Evolutionary conservation across 495 filamentous ascomycete genomes (phyloP).

Genomic region (Penicillium nucicola): DNA sequence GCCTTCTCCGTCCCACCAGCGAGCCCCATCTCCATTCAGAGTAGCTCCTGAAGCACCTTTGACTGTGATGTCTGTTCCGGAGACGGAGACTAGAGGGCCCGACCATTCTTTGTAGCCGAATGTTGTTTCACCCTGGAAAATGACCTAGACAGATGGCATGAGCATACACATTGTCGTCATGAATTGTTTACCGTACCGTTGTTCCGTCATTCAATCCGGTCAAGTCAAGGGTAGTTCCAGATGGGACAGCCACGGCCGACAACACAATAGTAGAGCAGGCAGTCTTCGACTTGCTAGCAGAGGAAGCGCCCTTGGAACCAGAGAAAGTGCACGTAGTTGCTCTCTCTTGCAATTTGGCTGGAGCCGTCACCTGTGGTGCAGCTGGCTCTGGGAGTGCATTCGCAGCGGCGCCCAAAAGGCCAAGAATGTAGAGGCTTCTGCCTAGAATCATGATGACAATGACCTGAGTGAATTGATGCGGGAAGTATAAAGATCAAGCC

Average conservation of each 20-base stretch:
- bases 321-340: conserved; percentile 1
- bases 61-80: conserved; percentile 42
- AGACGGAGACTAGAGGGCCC: conserved; percentile 43
- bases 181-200: conserved; percentile 15
- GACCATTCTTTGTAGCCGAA: conserved; percentile 49
- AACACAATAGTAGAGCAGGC: conserved; percentile 48
- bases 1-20: conserved; percentile 47
- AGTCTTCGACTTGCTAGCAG: conserved; percentile 35
- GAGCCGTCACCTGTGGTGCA: not conserved
- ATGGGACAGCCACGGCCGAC: conserved; percentile 39
- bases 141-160: too few relatives aligned
- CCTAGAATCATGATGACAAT: not conserved
- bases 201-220: conserved; percentile 40
- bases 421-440: not conserved
- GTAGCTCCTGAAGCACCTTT: conserved; percentile 31
- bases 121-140: conserved; percentile 45
- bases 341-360: not conserved
- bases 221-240: conserved; percentile 46
- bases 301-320: conserved; percentile 12
- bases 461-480: too few relatives aligned
- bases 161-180: too few relatives aligned
- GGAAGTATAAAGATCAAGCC: too few relatives aligned
- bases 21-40: conserved; percentile 37
- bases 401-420: not conserved
- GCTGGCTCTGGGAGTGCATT: not conserved